phyloP scores from a whole-genome alignment of 1,284 basidiomycete species.

The Austroboletus niveus region DNA sequence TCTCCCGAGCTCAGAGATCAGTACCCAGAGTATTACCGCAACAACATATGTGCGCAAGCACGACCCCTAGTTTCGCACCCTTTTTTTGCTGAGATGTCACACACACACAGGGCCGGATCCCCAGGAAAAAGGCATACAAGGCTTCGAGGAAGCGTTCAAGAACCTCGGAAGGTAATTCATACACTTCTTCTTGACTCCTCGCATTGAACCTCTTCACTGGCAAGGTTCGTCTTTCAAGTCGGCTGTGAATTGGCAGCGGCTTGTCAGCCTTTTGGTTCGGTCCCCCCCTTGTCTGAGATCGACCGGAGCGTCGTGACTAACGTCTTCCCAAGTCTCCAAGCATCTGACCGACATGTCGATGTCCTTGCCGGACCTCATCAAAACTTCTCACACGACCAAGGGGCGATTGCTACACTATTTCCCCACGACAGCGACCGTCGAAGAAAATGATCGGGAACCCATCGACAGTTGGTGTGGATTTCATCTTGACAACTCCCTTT shows the following conservation, averaged over 20 bases:
- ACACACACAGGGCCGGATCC: constrained; percentile 63
- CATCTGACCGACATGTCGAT: constrained; percentile 62
- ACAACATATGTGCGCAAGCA: constrained; percentile 64
- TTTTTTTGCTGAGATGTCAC: neutral
- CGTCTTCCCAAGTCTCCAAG: constrained; percentile 47
- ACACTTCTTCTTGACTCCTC: neutral
- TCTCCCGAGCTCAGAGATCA: constrained; percentile 46
- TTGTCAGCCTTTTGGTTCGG: constrained; percentile 82
- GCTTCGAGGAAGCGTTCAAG: constrained; percentile 86
- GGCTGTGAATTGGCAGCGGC: constrained; percentile 79
- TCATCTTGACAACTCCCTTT: constrained; percentile 81
- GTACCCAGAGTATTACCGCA: constrained; percentile 79
- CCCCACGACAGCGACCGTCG: constrained; percentile 50
- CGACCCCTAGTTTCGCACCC: neutral
- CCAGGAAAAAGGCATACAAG: constrained; percentile 60
- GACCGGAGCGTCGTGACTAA: neutral
- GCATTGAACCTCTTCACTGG: neutral
- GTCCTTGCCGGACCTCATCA: constrained; percentile 63
- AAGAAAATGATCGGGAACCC: constrained; percentile 53
- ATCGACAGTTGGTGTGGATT: constrained; percentile 83
- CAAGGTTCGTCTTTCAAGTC: constrained; percentile 74
- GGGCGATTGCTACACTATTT: constrained; percentile 92
- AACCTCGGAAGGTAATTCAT: constrained; percentile 62
- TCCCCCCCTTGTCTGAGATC: neutral
- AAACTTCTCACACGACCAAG: constrained; percentile 70